A percentile compares a stretch with the other conserved stretches of the same genome.
Evolutionary conservation across 768 basidiomycete species (phyloP).

Genomic region (Wakefieldia striispora): DNA sequence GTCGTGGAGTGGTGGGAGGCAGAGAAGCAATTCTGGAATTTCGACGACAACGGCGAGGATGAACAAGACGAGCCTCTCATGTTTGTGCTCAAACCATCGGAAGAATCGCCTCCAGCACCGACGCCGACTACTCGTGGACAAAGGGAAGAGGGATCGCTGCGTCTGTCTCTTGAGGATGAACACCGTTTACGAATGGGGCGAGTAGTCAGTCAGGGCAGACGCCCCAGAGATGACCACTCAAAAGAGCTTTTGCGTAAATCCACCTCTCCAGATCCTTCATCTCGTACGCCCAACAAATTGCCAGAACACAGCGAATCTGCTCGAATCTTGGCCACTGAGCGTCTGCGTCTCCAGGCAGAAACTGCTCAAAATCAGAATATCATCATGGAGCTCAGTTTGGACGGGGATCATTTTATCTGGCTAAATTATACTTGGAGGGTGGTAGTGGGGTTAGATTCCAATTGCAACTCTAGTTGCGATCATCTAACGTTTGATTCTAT

Average conservation of each 20-base stretch:
- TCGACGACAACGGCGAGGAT: constrained; percentile 87
- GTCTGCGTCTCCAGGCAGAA: constrained; percentile 86
- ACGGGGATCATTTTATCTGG: constrained; percentile 95
- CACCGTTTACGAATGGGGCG: constrained; percentile 46
- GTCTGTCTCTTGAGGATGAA: constrained; percentile 31
- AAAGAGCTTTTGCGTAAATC: constrained; percentile 45
- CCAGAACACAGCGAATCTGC: constrained; percentile 69
- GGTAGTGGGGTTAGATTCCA: constrained; percentile 74
- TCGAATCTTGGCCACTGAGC: constrained; percentile 83
- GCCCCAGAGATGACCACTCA: constrained; percentile 56
- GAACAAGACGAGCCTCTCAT: constrained; percentile 88
- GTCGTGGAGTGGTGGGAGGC: constrained; percentile 99
- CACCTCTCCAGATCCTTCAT: constrained; percentile 35
- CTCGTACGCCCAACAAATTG: constrained; percentile 43
- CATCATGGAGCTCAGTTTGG: constrained; percentile 89
- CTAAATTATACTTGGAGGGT: constrained; percentile 94
- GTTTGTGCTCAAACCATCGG: constrained; percentile 90
- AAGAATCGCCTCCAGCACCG: constrained; percentile 47
- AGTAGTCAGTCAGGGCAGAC: constrained; percentile 50
- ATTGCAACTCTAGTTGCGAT: background rate
- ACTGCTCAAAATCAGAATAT: constrained; percentile 95
- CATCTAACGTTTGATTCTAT: constrained; percentile 13
- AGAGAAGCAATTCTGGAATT: constrained; percentile 99
- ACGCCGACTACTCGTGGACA: constrained; percentile 39
- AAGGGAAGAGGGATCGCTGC: constrained; percentile 38